phyloP scores from a whole-genome alignment of 2,329 filamentous ascomycete species.

The Ophiocordyceps robertsii region DNA sequence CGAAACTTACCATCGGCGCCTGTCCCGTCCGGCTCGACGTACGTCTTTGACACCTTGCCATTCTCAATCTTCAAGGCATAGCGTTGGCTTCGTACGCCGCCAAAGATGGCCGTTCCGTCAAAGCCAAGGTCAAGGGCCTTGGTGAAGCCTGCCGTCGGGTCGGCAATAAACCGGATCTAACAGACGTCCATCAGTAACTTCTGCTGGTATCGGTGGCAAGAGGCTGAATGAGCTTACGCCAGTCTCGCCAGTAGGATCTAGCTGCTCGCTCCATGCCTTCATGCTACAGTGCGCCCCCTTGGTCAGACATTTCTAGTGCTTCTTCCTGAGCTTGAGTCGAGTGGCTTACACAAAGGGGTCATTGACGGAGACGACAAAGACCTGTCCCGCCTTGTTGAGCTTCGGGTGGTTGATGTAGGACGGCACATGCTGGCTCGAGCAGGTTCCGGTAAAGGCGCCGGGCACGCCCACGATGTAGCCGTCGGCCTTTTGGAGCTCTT shows the following conservation, averaged over 20 bases:
- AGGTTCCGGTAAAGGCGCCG: conserved; percentile 54
- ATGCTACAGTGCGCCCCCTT: conserved; percentile 40
- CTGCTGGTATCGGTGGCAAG: not conserved
- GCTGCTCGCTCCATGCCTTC: conserved; percentile 71
- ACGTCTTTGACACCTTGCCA: conserved; percentile 68
- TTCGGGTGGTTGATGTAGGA: conserved; percentile 72
- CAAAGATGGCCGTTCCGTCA: conserved; percentile 68
- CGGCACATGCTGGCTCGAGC: conserved; percentile 59
- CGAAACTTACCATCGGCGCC: conserved; percentile 52
- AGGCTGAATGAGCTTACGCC: conserved; percentile 45
- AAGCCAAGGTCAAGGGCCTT: conserved; percentile 74
- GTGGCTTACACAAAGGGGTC: conserved; percentile 83
- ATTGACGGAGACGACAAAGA: conserved; percentile 88
- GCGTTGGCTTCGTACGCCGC: conserved; percentile 70
- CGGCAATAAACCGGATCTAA: conserved; percentile 83
- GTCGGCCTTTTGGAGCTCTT: conserved; percentile 57
- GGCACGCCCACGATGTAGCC: conserved; percentile 79
- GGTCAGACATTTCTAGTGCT: not conserved
- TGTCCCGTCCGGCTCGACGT: conserved; percentile 82
- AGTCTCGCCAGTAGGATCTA: conserved; percentile 63
- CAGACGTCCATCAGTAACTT: not conserved
- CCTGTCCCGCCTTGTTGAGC: conserved; percentile 65
- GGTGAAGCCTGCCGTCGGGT: conserved; percentile 68
- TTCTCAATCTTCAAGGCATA: conserved; percentile 75
- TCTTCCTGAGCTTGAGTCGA: not conserved